Base-by-base conservation (phyloP, 768 basidiomycete species). In the Pleurotus platypus region DNA sequence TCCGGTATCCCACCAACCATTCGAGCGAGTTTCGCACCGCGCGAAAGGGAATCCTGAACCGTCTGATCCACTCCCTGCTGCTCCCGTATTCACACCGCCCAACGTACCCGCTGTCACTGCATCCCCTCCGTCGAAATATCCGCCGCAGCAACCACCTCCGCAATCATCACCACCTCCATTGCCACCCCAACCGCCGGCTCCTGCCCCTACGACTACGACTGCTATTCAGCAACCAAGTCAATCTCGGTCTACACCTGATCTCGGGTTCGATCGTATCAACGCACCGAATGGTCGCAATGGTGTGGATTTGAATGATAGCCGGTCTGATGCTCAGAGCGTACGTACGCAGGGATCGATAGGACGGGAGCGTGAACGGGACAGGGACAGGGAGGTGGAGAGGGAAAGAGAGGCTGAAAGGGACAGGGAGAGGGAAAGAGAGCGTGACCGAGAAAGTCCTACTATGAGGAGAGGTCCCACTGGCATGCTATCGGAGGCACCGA, bases 41-140 rank as follows among this genome's bases (percentile, higher is more conserved):
- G 24, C 18, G 12, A 39, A 39, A 24, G 16, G 15, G 13, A 16
- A 35, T 18, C 20, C 51, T 11, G 51, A 42, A 38, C 51, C 38
- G 7, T 37, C 38, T 16, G 26, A 13, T 0, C 62, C 48, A 3
- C 30, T 48, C 27, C 40, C 49, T 26, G 40, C 57, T 16, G 55
- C 67, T 12, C 64, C 61, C 6, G 49, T 67, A 66, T 38, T 45
- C 53, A 22, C 49, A 15, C 45, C 55, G 8, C 16, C 49, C 30
- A n/a, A 26, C 30, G 38, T 20, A 16, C 15, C 51, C 20, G 22
- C 84, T 2, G 76, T 81, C 0, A 83, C 77, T 53, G 84, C 82
- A 27, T 70, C 78, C 2, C 80, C 90, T 37, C 77, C 73, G 57
- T 92, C 86, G 62, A 58, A 57, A 38, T 76, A 79, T 30, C 66